Conservation (phyloP, 371 early-diverging fungal species). For the Mortierella sp. region DNA sequence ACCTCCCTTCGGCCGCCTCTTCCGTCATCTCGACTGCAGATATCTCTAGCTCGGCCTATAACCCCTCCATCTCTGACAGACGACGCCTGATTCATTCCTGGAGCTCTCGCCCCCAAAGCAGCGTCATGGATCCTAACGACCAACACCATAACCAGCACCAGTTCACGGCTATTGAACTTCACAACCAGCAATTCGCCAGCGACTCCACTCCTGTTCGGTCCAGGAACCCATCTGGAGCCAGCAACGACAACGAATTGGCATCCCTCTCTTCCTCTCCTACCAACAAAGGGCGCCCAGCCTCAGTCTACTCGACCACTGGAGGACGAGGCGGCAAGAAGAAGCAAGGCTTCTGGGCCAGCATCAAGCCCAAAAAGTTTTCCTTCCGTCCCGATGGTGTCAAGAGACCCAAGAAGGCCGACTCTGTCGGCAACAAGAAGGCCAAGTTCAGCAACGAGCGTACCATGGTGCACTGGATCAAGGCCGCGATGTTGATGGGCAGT, state of each 20-base stretch:
- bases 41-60: not conserved
- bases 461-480: constrained; percentile 40
- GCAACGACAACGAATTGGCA: not conserved
- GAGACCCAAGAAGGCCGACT: constrained; percentile 12
- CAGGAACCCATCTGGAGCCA: not conserved
- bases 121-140: constrained; percentile 9
- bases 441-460: constrained; percentile 40
- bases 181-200: not conserved
- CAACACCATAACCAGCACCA: not conserved
- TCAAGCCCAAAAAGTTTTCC: constrained; percentile 15
- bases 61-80: constrained; percentile 12
- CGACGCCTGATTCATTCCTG: not conserved
- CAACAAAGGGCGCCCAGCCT: constrained; percentile 1
- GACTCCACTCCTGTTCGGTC: not conserved
- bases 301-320: not conserved
- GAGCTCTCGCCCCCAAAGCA: constrained; percentile 14
- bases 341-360: constrained; percentile 6
- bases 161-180: constrained; percentile 12
- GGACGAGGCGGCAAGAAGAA: not conserved
- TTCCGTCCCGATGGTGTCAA: constrained; percentile 18
- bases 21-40: constrained; percentile 1
- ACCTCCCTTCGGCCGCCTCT: constrained; percentile 6
- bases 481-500: constrained; percentile 26
- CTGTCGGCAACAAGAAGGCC: constrained; percentile 33
- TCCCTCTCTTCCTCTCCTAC: not conserved